phyloP scores from a whole-genome alignment of 176 grass and related monocot genomes.

The Cenchrus purpureus region DNA sequence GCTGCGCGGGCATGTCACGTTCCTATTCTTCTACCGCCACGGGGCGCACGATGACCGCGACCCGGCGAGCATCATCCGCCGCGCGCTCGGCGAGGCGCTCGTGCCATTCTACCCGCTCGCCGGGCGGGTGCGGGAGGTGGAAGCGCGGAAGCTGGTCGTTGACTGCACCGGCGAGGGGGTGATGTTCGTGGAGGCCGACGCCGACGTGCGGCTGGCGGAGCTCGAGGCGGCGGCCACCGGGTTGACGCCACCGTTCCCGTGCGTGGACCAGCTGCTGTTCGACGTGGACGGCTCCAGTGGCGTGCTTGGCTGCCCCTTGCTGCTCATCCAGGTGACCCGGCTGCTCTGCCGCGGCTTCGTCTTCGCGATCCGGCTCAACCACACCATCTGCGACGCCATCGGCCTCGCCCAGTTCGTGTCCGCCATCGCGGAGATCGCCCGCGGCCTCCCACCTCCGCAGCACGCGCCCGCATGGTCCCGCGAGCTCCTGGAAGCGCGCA shows the following conservation, averaged over 20 bases:
- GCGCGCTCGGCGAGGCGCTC: conserved; percentile 37
- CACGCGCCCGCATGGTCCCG: conserved; percentile 44
- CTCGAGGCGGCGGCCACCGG: background rate
- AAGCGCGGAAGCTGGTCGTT: conserved; percentile 47
- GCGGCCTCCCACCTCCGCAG: background rate
- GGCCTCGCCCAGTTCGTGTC: conserved; percentile 53
- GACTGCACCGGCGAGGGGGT: conserved; percentile 58
- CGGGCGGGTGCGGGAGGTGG: conserved; percentile 45
- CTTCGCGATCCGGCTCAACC: conserved; percentile 43
- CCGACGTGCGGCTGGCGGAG: conserved; percentile 43
- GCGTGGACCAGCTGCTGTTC: conserved; percentile 49
- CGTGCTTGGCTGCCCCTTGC: conserved; percentile 36
- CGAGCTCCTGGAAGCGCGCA: conserved; percentile 50
- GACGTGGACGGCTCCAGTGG: background rate
- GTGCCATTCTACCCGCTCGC: conserved; percentile 65
- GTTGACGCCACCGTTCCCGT: conserved; percentile 45
- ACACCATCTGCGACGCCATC: conserved; percentile 55
- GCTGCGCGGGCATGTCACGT: background rate
- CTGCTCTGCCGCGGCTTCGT: conserved; percentile 64
- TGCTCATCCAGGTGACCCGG: conserved; percentile 68
- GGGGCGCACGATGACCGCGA: background rate
- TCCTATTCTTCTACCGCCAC: conserved; percentile 43
- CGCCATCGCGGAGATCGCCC: conserved; percentile 37
- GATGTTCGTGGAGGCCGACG: conserved; percentile 65
- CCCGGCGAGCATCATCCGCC: conserved; percentile 35